These are phyloP conservation scores for Cylindricascospora bacillispora DNA, from an alignment of 1,139 yeast genomes.

Conservation along the genomic window DNA sequence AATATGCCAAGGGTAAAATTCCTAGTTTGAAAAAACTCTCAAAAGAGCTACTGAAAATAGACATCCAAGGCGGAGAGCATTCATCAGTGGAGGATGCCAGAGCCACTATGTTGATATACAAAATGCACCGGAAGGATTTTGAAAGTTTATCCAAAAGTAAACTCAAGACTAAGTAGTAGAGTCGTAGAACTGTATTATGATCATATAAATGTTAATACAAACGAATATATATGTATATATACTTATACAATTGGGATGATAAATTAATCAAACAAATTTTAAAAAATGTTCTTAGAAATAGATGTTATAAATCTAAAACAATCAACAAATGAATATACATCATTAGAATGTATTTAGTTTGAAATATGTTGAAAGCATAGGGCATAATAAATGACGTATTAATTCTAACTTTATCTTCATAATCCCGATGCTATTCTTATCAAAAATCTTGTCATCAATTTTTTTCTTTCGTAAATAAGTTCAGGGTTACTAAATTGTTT, in stretches of 20 bases:
- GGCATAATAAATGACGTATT: too few relatives aligned
- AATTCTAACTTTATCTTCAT: too few relatives aligned
- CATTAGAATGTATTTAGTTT: too few relatives aligned
- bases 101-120: constrained; percentile 70
- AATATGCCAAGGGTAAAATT: constrained; percentile 47
- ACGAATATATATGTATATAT: constrained; percentile 1
- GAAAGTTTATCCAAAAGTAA: constrained; percentile 29
- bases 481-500: constrained; percentile 9
- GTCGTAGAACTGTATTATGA: too few relatives aligned
- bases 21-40: constrained; percentile 64
- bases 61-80: constrained; percentile 67
- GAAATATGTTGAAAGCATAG: too few relatives aligned
- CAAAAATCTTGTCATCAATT: constrained; percentile 7
- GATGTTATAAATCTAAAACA: too few relatives aligned
- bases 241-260: too few relatives aligned
- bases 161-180: constrained; percentile 1
- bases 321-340: too few relatives aligned
- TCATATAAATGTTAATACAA: constrained; percentile 1
- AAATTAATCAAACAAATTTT: constrained; percentile 1
- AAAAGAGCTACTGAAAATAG: constrained; percentile 40
- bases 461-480: constrained; percentile 15
- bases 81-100: constrained; percentile 86
- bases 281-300: too few relatives aligned
- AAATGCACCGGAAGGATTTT: constrained; percentile 48
- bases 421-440: too few relatives aligned